A percentile compares a stretch with the other conserved stretches of the same genome.
Evolutionary conservation across 441 rosid genomes (phyloP).

Genomic region (Corymbia calophylla): DNA sequence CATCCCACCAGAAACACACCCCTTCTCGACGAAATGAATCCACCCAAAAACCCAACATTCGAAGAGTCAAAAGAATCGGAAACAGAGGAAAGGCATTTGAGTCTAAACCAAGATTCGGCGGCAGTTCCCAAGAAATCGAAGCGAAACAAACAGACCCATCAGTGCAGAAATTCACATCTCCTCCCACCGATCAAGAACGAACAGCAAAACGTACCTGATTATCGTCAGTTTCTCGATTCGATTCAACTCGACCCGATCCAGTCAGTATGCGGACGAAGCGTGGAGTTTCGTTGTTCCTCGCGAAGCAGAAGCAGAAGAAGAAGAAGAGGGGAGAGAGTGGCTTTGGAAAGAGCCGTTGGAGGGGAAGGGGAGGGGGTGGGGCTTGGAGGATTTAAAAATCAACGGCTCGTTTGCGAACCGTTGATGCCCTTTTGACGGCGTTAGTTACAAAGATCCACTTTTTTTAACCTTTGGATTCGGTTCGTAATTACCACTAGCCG

Average conservation of each 20-base stretch:
- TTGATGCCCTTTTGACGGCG: background rate
- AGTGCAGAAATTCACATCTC: background rate
- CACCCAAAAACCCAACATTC: background rate
- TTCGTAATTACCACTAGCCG: background rate
- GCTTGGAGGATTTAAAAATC: background rate
- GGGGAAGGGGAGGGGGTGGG: background rate
- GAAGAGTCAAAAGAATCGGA: background rate
- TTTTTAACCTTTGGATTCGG: background rate
- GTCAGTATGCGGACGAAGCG: background rate
- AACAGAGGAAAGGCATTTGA: background rate
- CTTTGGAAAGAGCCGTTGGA: background rate
- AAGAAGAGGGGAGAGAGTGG: background rate
- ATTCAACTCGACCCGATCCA: background rate
- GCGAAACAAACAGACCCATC: background rate
- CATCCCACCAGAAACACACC: background rate
- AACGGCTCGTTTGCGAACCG: background rate
- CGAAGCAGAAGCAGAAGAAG: background rate
- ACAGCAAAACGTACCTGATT: background rate
- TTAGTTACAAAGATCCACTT: background rate
- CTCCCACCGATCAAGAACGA: background rate
- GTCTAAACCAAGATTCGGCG: background rate
- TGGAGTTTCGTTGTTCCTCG: background rate
- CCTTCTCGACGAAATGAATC: background rate
- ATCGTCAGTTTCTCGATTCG: background rate
- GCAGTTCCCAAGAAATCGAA: background rate